Evolutionary conservation across 805 yeast species (phyloP).

Genomic region (Wickerhamomyces sydowiorum): DNA sequence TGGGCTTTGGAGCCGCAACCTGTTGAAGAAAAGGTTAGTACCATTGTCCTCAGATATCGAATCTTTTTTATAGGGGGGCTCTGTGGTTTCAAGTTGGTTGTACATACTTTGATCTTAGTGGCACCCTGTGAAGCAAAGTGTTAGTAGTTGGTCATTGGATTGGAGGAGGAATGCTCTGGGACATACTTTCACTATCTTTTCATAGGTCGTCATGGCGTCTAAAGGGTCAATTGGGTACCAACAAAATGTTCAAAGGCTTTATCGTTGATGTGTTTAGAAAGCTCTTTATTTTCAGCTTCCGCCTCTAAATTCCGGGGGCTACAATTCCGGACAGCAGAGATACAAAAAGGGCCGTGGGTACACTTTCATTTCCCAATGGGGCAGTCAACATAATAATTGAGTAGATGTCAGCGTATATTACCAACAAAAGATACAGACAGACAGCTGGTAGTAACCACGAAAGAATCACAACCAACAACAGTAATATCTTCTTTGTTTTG

Average conservation of each 20-base stretch:
- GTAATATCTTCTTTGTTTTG: too few relatives aligned
- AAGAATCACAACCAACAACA: too few relatives aligned
- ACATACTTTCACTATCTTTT: constrained; percentile 63
- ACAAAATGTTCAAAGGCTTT: not conserved
- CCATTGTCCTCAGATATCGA: not conserved
- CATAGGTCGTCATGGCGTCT: constrained; percentile 63
- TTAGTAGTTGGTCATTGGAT: constrained; percentile 4
- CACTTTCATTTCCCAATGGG: not conserved
- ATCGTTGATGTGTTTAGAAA: too few relatives aligned
- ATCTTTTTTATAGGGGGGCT: not conserved
- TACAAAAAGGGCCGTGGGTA: too few relatives aligned
- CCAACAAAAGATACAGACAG: too few relatives aligned
- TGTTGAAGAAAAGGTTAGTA: constrained; percentile 17
- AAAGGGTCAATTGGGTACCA: not conserved
- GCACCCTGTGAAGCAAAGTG: constrained; percentile 49
- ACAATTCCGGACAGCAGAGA: not conserved
- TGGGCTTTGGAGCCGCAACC: constrained; percentile 97
- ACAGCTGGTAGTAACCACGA: too few relatives aligned
- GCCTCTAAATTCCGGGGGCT: not conserved
- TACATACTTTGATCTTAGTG: constrained; percentile 49
- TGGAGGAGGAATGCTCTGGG: not conserved
- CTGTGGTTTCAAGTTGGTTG: not conserved
- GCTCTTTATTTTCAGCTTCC: too few relatives aligned
- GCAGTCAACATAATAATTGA: not conserved
- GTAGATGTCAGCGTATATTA: too few relatives aligned